Percentiles rank a stretch among this genome's conserved stretches.
phyloP scores from a whole-genome alignment of 2,329 filamentous ascomycete species.

The Fusarium sarcochroum region DNA sequence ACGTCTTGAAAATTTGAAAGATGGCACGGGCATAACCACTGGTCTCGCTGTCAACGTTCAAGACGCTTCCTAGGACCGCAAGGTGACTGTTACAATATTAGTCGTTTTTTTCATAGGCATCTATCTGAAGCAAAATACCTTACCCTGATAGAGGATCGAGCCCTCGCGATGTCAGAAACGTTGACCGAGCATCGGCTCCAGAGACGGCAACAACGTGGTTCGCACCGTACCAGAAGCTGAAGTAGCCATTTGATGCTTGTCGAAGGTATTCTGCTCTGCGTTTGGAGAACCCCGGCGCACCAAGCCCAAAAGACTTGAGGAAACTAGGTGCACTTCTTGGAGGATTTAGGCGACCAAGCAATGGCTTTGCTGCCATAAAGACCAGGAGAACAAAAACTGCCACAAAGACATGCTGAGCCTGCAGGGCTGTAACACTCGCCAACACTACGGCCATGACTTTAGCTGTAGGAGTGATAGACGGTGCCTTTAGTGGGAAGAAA shows the following conservation, averaged over 20 bases:
- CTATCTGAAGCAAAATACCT: background rate
- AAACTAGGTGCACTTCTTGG: slow-evolving; percentile 3
- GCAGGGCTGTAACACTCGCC: background rate
- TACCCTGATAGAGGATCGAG: slow-evolving; percentile 62
- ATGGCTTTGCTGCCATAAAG: background rate
- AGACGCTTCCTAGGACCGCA: background rate
- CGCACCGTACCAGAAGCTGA: slow-evolving; percentile 63
- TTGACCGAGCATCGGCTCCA: slow-evolving; percentile 57
- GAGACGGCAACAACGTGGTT: slow-evolving; percentile 61
- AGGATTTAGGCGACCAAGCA: background rate
- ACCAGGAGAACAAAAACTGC: background rate
- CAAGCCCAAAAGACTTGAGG: background rate
- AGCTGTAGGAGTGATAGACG: background rate
- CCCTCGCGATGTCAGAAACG: slow-evolving; percentile 62
- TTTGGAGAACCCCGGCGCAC: background rate
- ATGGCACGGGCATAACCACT: background rate
- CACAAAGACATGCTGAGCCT: background rate
- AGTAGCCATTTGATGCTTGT: slow-evolving; percentile 58
- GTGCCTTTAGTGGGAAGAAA: background rate
- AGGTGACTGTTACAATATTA: background rate
- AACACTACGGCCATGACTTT: background rate
- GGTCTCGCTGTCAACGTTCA: background rate
- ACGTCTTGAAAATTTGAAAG: background rate
- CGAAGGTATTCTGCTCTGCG: slow-evolving; percentile 55
- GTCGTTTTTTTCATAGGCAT: too few species aligned